These are phyloP conservation scores for Talaromyces borbonicus DNA, from an alignment of 495 filamentous ascomycete genomes.

Conservation along the genomic window DNA sequence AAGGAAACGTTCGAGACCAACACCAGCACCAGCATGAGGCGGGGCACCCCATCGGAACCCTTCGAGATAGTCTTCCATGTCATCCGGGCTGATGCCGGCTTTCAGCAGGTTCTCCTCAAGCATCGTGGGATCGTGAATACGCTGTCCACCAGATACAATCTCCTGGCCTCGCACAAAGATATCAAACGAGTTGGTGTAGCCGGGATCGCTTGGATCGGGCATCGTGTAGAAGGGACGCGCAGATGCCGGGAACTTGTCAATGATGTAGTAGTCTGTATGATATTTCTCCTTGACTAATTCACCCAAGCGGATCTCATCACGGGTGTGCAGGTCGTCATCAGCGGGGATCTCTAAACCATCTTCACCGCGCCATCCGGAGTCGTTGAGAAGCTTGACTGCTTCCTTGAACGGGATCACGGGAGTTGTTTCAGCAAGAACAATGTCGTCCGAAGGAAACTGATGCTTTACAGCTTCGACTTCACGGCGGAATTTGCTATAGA, in stretches of 20 bases:
- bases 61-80: constrained; percentile 80
- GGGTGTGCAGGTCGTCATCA: constrained; percentile 70
- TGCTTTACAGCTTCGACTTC: constrained; percentile 59
- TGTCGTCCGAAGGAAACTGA: constrained; percentile 56
- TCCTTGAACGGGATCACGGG: constrained; percentile 73
- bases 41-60: constrained; percentile 83
- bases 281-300: constrained; percentile 76
- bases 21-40: constrained; percentile 83
- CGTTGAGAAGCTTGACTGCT: constrained; percentile 68
- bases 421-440: constrained; percentile 74
- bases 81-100: constrained; percentile 60
- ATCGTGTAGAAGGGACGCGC: constrained; percentile 93
- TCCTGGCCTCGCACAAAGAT: constrained; percentile 93
- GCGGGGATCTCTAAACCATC: constrained; percentile 57
- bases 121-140: constrained; percentile 71
- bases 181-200: constrained; percentile 84
- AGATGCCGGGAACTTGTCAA: constrained; percentile 83
- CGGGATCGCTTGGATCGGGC: constrained; percentile 64
- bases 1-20: constrained; percentile 78
- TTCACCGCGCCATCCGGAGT: constrained; percentile 69
- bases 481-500: constrained; percentile 53
- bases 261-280: constrained; percentile 83
- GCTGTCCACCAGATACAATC: constrained; percentile 83
- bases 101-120: constrained; percentile 69
- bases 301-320: constrained; percentile 81